Conservation (phyloP, 192 early-diverging fungal genomes). For the Linderina pennispora region DNA sequence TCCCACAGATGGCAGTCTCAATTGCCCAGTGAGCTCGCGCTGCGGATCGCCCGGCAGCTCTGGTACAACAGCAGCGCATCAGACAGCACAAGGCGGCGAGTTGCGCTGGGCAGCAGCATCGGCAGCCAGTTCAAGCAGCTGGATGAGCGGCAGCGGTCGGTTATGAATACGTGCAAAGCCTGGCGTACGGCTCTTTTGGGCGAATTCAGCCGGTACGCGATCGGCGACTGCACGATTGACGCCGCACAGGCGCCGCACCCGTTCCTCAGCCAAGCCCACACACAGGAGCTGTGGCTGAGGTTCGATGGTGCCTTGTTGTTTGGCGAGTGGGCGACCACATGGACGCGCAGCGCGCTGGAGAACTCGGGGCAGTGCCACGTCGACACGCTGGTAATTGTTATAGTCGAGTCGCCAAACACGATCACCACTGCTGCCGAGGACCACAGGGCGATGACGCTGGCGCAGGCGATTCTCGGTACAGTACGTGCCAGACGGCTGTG, state of each 20-base stretch:
- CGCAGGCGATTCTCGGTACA: neutral
- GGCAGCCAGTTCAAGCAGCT: neutral
- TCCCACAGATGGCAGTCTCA: neutral
- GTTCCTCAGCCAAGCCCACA: neutral
- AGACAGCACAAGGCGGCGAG: neutral
- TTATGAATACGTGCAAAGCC: constrained; percentile 1
- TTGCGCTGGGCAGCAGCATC: neutral
- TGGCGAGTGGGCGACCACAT: constrained; percentile 4
- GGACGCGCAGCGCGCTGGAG: neutral
- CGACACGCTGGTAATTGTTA: constrained; percentile 2
- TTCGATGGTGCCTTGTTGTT: constrained; percentile 12
- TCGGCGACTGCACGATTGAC: constrained; percentile 7
- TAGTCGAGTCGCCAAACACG: constrained; percentile 2
- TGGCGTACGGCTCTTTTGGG: constrained; percentile 2
- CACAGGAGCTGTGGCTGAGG: constrained; percentile 7
- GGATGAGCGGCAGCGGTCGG: neutral
- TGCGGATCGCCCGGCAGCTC: neutral
- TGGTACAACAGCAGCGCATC: neutral
- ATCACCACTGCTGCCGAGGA: constrained; percentile 5
- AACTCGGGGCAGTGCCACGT: neutral
- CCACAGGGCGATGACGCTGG: neutral
- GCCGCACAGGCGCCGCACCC: neutral
- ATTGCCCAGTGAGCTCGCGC: neutral
- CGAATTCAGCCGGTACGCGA: neutral
- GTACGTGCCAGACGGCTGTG: neutral